Conservation (phyloP, 2,329 filamentous ascomycete genomes). For the Cladobotryum protrusum region DNA sequence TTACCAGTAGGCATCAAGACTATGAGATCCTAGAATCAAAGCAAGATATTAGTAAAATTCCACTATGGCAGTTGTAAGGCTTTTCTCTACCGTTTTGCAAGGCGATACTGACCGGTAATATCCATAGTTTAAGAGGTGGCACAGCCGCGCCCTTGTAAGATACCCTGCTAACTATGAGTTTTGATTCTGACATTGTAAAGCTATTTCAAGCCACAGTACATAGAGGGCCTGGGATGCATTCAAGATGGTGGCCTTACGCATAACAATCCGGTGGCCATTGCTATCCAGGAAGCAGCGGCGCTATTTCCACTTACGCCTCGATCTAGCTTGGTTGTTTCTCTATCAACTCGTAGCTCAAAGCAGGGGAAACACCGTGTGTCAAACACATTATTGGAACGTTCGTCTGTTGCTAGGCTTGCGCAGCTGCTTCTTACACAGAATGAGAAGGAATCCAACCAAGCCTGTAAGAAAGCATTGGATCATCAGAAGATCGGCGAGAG, state of each 20-base stretch:
- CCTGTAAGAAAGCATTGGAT: slow-evolving; percentile 12
- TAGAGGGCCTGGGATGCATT: slow-evolving; percentile 12
- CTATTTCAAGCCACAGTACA: slow-evolving; percentile 12
- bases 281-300: slow-evolving; percentile 13
- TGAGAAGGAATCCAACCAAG: slow-evolving; percentile 6
- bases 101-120: neutral
- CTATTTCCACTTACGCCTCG: slow-evolving; percentile 9
- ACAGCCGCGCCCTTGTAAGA: slow-evolving; percentile 16
- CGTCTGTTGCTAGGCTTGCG: slow-evolving; percentile 7
- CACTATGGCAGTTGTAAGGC: neutral
- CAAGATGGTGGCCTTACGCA: slow-evolving; percentile 17
- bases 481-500: slow-evolving; percentile 8
- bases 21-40: slow-evolving; percentile 7
- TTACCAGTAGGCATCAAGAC: neutral
- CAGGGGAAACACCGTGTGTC: neutral
- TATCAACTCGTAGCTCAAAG: slow-evolving; percentile 14
- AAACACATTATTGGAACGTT: neutral
- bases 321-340: slow-evolving; percentile 17
- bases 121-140: slow-evolving; percentile 10
- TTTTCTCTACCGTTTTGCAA: neutral
- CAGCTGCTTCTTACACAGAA: slow-evolving; percentile 10
- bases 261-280: slow-evolving; percentile 18
- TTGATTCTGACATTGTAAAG: slow-evolving; percentile 2
- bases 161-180: neutral
- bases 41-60: neutral